phyloP scores from a whole-genome alignment of 2,329 filamentous ascomycete species.

The Phialophora expanda region DNA sequence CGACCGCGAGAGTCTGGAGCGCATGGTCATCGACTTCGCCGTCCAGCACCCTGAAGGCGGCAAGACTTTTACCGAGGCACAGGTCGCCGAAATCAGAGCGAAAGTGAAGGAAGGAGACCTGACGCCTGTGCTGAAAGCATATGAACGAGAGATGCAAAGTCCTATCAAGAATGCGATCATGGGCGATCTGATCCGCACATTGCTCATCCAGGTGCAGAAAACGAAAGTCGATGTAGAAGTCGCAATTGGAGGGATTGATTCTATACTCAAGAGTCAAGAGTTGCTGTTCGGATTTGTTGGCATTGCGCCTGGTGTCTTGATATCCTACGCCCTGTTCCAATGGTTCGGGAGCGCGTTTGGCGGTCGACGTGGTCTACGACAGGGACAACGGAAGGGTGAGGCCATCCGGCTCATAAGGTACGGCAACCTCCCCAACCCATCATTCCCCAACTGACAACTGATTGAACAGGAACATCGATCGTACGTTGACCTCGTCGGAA shows the following conservation, averaged over 20 bases:
- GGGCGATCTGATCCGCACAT: slow-evolving; percentile 84
- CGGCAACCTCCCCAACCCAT: slow-evolving; percentile 23
- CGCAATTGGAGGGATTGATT: slow-evolving; percentile 93
- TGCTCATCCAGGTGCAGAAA: slow-evolving; percentile 97
- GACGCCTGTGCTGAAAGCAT: slow-evolving; percentile 87
- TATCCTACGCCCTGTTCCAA: slow-evolving; percentile 73
- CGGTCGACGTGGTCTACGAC: slow-evolving; percentile 69
- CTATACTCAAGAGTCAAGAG: slow-evolving; percentile 92
- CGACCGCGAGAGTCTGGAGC: slow-evolving; percentile 87
- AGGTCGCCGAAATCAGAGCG: slow-evolving; percentile 74
- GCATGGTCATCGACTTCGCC: slow-evolving; percentile 98
- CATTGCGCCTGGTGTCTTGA: slow-evolving; percentile 88
- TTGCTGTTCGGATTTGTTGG: slow-evolving; percentile 95
- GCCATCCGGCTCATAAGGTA: slow-evolving; percentile 77
- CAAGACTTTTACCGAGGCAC: slow-evolving; percentile 65
- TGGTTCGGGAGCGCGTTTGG: slow-evolving; percentile 75
- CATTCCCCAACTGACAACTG: neutral
- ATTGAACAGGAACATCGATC: slow-evolving; percentile 72
- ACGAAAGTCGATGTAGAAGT: slow-evolving; percentile 98
- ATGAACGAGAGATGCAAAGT: slow-evolving; percentile 82
- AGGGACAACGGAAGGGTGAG: slow-evolving; percentile 69
- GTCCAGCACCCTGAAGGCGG: slow-evolving; percentile 71
- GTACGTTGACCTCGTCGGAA: slow-evolving; percentile 72
- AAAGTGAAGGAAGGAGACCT: slow-evolving; percentile 91
- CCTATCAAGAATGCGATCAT: slow-evolving; percentile 82